These are phyloP conservation scores for Torulaspora globosa DNA, from an alignment of 1,139 yeast species.

Conservation along the genomic window DNA sequence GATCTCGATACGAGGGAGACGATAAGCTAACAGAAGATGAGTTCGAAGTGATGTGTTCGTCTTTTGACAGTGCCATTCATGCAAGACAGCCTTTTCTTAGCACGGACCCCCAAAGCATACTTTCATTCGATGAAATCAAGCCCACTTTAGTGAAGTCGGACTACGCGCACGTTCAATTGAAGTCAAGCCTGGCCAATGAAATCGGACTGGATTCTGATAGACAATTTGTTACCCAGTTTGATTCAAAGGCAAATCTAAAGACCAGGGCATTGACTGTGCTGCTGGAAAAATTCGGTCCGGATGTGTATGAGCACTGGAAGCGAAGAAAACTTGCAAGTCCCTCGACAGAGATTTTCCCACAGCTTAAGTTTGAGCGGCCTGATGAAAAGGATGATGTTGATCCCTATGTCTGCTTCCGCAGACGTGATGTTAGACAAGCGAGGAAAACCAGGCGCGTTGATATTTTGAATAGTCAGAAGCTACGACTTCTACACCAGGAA, in stretches of 20 bases:
- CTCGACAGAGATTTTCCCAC: slow-evolving; percentile 72
- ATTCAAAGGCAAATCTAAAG: slow-evolving; percentile 40
- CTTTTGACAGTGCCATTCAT: slow-evolving; percentile 67
- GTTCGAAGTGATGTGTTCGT: slow-evolving; percentile 73
- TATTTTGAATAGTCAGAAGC: slow-evolving; percentile 79
- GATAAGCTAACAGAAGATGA: slow-evolving; percentile 64
- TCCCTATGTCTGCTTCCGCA: slow-evolving; percentile 92
- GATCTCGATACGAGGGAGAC: slow-evolving; percentile 38
- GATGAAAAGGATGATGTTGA: slow-evolving; percentile 88
- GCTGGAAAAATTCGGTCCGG: slow-evolving; percentile 60
- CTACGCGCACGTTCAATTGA: slow-evolving; percentile 28
- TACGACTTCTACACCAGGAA: slow-evolving; percentile 70
- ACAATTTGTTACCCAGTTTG: slow-evolving; percentile 38
- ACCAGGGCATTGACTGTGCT: slow-evolving; percentile 51
- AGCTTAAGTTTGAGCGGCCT: slow-evolving; percentile 79
- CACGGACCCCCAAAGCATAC: slow-evolving; percentile 76
- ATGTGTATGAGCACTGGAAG: slow-evolving; percentile 80
- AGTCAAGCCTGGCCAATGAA: slow-evolving; percentile 27
- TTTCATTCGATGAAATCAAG: slow-evolving; percentile 66
- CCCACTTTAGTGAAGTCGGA: slow-evolving; percentile 40
- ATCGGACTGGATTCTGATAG: slow-evolving; percentile 21
- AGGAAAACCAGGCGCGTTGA: slow-evolving; percentile 96
- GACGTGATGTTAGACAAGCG: slow-evolving; percentile 93
- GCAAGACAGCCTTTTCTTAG: slow-evolving; percentile 85
- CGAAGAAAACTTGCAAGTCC: slow-evolving; percentile 61